Percentiles rank a stretch among this genome's conserved stretches.
Conservation (phyloP, 179 eudicot genomes). For the Drosera spatulata region DNA sequence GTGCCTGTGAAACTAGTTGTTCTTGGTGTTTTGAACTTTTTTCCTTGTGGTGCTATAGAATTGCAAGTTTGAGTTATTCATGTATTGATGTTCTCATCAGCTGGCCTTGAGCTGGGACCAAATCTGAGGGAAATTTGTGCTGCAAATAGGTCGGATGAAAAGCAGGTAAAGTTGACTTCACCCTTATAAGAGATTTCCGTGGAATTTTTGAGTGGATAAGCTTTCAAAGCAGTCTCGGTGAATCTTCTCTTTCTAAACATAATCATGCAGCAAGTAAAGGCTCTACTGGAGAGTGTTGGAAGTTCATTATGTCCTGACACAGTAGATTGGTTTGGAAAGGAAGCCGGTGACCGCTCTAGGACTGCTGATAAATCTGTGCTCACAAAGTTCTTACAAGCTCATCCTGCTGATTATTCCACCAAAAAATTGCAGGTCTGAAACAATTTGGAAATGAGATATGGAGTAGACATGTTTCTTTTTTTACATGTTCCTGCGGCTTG, state of each 20-base stretch:
- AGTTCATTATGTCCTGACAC: constrained; percentile 66
- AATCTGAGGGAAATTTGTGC: constrained; percentile 79
- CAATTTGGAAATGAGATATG: not conserved
- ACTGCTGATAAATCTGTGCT: constrained; percentile 56
- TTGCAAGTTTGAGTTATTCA: too few relatives aligned
- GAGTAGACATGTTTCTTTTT: not conserved
- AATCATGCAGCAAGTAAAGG: constrained; percentile 77
- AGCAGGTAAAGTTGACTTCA: constrained; percentile 37
- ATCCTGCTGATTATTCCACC: constrained; percentile 82
- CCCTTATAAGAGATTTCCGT: not conserved
- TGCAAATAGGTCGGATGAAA: constrained; percentile 79
- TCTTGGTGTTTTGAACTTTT: not conserved
- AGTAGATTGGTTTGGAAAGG: constrained; percentile 77
- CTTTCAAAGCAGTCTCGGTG: not conserved
- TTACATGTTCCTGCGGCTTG: not conserved
- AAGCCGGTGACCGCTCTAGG: constrained; percentile 44
- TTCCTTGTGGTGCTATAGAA: not conserved
- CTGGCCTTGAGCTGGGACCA: constrained; percentile 52
- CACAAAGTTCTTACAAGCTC: constrained; percentile 76
- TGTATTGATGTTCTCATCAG: constrained; percentile 21
- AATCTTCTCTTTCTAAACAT: constrained; percentile 3
- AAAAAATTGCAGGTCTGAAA: constrained; percentile 63
- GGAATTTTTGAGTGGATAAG: too few relatives aligned
- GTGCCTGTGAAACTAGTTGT: not conserved
- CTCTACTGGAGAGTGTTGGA: constrained; percentile 77